phyloP scores from a whole-genome alignment of 2,329 filamentous ascomycete species.

The Fusarium foetens region DNA sequence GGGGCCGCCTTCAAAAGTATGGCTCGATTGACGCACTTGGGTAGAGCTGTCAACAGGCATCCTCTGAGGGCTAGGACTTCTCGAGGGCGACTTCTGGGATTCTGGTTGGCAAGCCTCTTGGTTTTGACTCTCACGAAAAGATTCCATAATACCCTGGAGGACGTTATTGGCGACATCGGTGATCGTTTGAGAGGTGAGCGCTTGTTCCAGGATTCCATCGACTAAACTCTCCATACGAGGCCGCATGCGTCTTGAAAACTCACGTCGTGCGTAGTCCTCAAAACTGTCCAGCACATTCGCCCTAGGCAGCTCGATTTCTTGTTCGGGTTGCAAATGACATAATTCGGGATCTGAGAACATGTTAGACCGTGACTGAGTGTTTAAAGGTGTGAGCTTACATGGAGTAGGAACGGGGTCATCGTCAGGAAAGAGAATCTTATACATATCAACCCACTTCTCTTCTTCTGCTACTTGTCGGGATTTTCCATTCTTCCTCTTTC shows the following conservation, averaged over 20 bases:
- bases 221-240: background rate
- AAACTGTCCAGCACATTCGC: background rate
- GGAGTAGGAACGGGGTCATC: background rate
- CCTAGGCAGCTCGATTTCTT: fast-evolving
- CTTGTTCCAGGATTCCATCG: background rate
- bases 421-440: slow-evolving; percentile 1
- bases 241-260: background rate
- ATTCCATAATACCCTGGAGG: background rate
- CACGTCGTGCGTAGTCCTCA: background rate
- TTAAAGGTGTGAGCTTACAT: background rate
- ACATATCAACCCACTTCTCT: slow-evolving; percentile 1
- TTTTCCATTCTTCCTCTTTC: background rate
- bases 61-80: background rate
- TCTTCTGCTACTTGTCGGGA: background rate
- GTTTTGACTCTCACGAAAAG: background rate
- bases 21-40: background rate
- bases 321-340: background rate
- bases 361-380: background rate
- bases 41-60: fast-evolving
- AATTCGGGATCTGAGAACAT: background rate
- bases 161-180: background rate
- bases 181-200: background rate
- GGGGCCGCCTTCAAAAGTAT: background rate
- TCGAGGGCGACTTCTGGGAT: background rate
- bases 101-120: background rate